phyloP scores from a whole-genome alignment of 352 stramenopile species.

The Nothophytophthora sp. region DNA sequence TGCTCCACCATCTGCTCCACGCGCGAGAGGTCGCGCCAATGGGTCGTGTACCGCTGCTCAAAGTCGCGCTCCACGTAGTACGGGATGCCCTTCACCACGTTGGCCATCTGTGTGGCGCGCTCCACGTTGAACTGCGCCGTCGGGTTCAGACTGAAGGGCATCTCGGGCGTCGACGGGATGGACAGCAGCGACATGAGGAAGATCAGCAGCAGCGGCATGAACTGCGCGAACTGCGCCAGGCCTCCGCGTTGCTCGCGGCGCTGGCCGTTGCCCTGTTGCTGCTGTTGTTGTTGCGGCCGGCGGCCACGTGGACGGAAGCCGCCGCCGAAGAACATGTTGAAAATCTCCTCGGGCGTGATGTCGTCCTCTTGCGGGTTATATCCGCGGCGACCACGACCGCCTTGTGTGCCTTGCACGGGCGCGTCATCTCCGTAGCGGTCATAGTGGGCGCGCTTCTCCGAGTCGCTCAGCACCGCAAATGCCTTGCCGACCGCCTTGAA shows the following conservation, averaged over 20 bases:
- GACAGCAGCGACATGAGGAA: conserved; percentile 84
- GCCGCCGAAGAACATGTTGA: conserved; percentile 93
- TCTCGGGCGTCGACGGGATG: conserved; percentile 64
- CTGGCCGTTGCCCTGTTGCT: conserved; percentile 31
- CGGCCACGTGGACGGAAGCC: conserved; percentile 65
- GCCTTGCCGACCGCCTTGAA: conserved; percentile 97
- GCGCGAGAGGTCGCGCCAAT: conserved; percentile 82
- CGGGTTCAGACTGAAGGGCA: conserved; percentile 84
- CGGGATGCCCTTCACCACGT: conserved; percentile 83
- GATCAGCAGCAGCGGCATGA: conserved; percentile 86
- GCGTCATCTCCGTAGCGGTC: conserved; percentile 74
- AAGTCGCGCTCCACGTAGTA: conserved; percentile 90
- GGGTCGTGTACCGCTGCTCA: conserved; percentile 83
- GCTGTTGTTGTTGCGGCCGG: conserved; percentile 40
- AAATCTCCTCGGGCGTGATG: conserved; percentile 91
- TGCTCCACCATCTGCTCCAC: conserved; percentile 90
- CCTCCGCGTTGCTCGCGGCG: conserved; percentile 40
- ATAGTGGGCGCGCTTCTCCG: conserved; percentile 88
- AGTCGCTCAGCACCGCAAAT: conserved; percentile 92
- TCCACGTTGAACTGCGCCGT: conserved; percentile 77
- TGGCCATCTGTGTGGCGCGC: conserved; percentile 77
- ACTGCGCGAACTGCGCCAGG: conserved; percentile 68
- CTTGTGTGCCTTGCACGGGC: conserved; percentile 40
- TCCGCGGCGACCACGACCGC: conserved; percentile 27
- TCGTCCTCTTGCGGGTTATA: conserved; percentile 71